phyloP scores from a whole-genome alignment of 371 early-diverging fungal species.

The Mortierella sp. region DNA sequence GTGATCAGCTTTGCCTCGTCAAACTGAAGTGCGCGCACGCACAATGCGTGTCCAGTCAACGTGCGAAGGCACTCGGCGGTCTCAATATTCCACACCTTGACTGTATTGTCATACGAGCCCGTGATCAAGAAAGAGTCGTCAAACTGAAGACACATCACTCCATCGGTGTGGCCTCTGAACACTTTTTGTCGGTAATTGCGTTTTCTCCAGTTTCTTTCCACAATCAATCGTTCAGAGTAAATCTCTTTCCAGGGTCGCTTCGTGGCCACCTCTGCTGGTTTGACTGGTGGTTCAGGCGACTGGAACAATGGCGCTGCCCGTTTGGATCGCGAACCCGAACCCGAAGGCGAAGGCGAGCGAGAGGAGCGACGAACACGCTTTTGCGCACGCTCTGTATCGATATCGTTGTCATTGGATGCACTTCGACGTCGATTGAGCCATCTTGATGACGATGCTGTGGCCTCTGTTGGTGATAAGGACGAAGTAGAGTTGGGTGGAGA shows the following conservation, averaged over 20 bases:
- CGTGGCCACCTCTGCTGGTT: conserved; percentile 7
- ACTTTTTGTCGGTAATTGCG: conserved; percentile 68
- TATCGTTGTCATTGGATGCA: conserved; percentile 19
- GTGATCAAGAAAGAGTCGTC: conserved; percentile 85
- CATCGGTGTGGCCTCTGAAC: conserved; percentile 84
- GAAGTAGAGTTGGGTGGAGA: conserved; percentile 24
- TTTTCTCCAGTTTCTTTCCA: conserved; percentile 89
- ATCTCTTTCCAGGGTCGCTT: conserved; percentile 85
- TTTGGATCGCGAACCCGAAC: background rate
- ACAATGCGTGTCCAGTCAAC: conserved; percentile 87
- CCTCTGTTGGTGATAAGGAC: conserved; percentile 5
- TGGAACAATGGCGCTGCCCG: conserved; percentile 22
- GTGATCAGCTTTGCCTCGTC: conserved; percentile 86
- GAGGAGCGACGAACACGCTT: conserved; percentile 26
- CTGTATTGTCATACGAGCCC: conserved; percentile 86
- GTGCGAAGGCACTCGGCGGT: conserved; percentile 76
- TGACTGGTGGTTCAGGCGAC: conserved; percentile 42
- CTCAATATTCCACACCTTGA: conserved; percentile 87
- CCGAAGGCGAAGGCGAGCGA: conserved; percentile 13
- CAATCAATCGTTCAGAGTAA: conserved; percentile 79
- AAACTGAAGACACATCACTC: conserved; percentile 89
- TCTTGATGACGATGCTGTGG: background rate
- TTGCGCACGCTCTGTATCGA: conserved; percentile 8
- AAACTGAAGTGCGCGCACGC: conserved; percentile 89
- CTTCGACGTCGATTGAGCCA: conserved; percentile 29